These are phyloP conservation scores for Chytridium lagenaria DNA, from an alignment of 371 early-diverging fungal genomes.

Conservation along the genomic window DNA sequence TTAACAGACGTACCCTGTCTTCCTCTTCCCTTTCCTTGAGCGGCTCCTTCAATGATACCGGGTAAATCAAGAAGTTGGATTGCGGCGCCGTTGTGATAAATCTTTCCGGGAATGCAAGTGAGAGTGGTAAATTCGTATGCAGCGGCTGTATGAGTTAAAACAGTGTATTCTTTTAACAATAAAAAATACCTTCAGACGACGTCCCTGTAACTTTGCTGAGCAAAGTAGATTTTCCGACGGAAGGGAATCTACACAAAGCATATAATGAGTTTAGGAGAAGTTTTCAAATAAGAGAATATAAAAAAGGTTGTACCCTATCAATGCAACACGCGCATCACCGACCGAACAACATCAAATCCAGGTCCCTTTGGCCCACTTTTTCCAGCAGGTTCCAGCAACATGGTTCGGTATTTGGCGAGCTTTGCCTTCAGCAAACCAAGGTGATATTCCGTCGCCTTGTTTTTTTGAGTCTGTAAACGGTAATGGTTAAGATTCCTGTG, in stretches of 20 bases:
- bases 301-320: conserved; percentile 76
- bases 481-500: conserved; percentile 1
- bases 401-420: conserved; percentile 92
- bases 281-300: not conserved
- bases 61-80: conserved; percentile 93
- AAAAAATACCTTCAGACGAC: conserved; percentile 74
- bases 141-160: conserved; percentile 26
- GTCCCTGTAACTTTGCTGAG: conserved; percentile 95
- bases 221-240: conserved; percentile 99
- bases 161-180: not conserved
- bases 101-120: conserved; percentile 79
- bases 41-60: conserved; percentile 99
- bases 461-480: conserved; percentile 62
- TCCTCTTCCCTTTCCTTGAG: conserved; percentile 99
- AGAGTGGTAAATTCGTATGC: conserved; percentile 99
- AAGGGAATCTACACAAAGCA: conserved; percentile 77
- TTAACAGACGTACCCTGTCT: conserved; percentile 82
- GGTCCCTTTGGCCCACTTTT: conserved; percentile 90
- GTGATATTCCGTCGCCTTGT: conserved; percentile 94
- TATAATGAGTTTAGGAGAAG: no score
- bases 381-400: conserved; percentile 88
- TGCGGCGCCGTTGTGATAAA: conserved; percentile 96
- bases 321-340: conserved; percentile 98
- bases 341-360: conserved; percentile 98
- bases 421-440: conserved; percentile 95